Conservation (phyloP, 805 yeast species). For the Yarrowia osloensis region DNA sequence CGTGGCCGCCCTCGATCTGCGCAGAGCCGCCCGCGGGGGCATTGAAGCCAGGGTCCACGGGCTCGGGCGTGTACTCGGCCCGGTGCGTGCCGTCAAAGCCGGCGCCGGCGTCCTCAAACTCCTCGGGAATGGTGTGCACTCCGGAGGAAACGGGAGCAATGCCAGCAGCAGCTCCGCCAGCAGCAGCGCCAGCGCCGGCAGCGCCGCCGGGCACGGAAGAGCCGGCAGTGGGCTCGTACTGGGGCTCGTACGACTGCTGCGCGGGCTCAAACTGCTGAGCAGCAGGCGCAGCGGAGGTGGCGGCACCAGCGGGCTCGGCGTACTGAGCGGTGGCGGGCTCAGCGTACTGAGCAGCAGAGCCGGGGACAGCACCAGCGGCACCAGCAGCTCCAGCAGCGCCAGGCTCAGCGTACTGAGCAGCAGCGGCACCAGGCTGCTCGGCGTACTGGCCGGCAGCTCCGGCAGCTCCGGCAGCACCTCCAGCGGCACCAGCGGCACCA, state of each 20-base stretch:
- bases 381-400: neutral
- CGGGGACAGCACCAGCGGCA: neutral
- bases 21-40: conserved; percentile 19
- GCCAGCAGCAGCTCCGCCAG: neutral
- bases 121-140: conserved; percentile 22
- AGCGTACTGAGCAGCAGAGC: neutral
- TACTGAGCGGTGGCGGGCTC: neutral
- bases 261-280: neutral
- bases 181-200: neutral
- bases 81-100: conserved; percentile 27
- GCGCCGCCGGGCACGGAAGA: conserved; percentile 30
- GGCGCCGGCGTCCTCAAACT: conserved; percentile 22
- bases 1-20: neutral
- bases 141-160: conserved; percentile 11
- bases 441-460: neutral
- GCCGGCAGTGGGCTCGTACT: conserved; percentile 20
- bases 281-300: neutral
- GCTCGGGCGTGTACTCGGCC: conserved; percentile 12
- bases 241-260: conserved; percentile 1
- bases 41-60: conserved; percentile 23
- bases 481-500: conserved; percentile 32
- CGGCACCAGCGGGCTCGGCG: neutral
- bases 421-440: neutral
- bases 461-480: conserved; percentile 26
- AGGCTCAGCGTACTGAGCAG: neutral